Evolutionary conservation across 257 asterid genomes (phyloP).

Genomic region (Solanum sitiens): DNA sequence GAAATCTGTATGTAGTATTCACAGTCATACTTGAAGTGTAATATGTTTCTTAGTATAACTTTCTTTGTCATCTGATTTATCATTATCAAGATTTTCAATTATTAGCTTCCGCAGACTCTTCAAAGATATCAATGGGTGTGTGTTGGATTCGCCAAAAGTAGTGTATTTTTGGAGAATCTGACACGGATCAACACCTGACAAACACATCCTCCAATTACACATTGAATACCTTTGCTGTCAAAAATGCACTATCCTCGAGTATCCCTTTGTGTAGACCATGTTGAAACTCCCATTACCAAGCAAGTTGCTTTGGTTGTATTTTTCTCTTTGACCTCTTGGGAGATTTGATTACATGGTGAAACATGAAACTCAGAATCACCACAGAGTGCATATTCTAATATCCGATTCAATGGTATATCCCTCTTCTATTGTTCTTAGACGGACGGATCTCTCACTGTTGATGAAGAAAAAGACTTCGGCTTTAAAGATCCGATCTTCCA

Average conservation of each 20-base stretch:
- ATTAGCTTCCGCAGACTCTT: background rate
- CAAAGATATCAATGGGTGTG: background rate
- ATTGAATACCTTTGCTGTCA: background rate
- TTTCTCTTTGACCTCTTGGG: background rate
- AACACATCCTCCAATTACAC: background rate
- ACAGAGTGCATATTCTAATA: background rate
- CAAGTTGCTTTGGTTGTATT: background rate
- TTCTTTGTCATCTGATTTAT: no score
- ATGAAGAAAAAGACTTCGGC: background rate
- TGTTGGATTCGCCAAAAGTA: background rate
- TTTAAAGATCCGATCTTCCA: no score
- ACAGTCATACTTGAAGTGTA: no score
- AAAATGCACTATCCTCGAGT: background rate
- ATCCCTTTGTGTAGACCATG: background rate
- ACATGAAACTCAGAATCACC: background rate
- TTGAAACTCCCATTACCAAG: background rate
- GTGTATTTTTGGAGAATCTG: background rate
- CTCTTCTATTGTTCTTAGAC: no score
- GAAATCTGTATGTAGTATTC: no score
- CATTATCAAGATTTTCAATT: background rate
- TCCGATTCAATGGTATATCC: no score
- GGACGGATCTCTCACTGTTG: no score
- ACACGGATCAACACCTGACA: background rate
- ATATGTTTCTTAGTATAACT: no score
- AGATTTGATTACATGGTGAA: background rate